These are phyloP conservation scores for Stylonectria norvegica DNA, from an alignment of 2,329 filamentous ascomycete genomes.

Conservation along the genomic window DNA sequence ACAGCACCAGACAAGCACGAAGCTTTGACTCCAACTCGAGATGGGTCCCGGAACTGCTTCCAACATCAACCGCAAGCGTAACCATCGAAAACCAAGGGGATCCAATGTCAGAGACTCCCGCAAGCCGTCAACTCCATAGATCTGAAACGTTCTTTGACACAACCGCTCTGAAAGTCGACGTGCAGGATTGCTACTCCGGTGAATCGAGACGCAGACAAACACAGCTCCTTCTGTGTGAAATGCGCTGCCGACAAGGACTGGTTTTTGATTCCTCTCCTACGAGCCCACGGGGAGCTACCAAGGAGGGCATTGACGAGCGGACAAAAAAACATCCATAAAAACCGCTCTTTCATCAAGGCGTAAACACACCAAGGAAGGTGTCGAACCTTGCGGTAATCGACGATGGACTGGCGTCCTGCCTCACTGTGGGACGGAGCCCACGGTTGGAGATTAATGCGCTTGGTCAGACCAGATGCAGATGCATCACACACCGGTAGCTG, in stretches of 20 bases:
- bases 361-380: conserved; percentile 44
- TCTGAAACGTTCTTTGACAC: conserved; percentile 19
- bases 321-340: conserved; percentile 98
- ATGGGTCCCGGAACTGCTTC: conserved; percentile 67
- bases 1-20: conserved; percentile 72
- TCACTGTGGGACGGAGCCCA: conserved; percentile 41
- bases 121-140: conserved; percentile 11
- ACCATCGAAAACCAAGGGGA: conserved; percentile 2
- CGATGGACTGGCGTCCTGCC: conserved; percentile 48
- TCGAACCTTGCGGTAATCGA: conserved; percentile 28
- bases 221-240: conserved; percentile 68
- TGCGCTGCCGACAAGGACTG: conserved; percentile 83
- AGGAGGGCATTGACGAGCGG: conserved; percentile 69
- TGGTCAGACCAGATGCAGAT: conserved; percentile 47
- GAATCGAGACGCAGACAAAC: conserved; percentile 14
- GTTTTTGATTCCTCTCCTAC: conserved; percentile 88
- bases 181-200: conserved; percentile 11
- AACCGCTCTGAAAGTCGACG: conserved; percentile 13
- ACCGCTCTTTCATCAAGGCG: conserved; percentile 63
- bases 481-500: conserved; percentile 44
- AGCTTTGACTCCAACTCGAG: conserved; percentile 90
- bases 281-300: conserved; percentile 33
- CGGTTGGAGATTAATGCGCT: conserved; percentile 54
- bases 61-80: conserved; percentile 8
- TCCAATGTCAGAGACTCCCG: conserved; percentile 12